Conservation (phyloP, 2,329 filamentous ascomycete genomes). For the Metarhizium guizhouense region DNA sequence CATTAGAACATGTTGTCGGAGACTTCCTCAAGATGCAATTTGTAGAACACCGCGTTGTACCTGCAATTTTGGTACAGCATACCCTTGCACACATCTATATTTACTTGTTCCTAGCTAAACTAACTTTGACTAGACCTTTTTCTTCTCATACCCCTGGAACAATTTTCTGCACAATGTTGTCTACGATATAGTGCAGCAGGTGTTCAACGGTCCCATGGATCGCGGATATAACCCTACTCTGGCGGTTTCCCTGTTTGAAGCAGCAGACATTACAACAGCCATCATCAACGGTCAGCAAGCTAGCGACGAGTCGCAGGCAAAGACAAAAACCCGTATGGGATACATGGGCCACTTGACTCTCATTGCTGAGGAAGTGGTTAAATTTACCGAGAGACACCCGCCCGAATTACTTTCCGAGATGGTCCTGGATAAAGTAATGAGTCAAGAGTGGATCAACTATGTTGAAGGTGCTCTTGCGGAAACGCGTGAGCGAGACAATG, state of each 20-base stretch:
- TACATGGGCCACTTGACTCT: slow-evolving; percentile 98
- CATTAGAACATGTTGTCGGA: slow-evolving; percentile 67
- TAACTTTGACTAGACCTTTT: slow-evolving; percentile 62
- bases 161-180: slow-evolving; percentile 99
- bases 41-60: slow-evolving; percentile 87
- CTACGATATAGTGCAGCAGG: slow-evolving; percentile 97
- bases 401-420: slow-evolving; percentile 76
- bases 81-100: neutral
- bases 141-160: slow-evolving; percentile 98
- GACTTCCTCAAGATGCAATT: slow-evolving; percentile 95
- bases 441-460: slow-evolving; percentile 86
- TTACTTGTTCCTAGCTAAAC: slow-evolving; percentile 1
- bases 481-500: slow-evolving; percentile 91
- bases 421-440: slow-evolving; percentile 82
- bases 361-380: slow-evolving; percentile 96
- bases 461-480: slow-evolving; percentile 89
- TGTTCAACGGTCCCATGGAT: slow-evolving; percentile 98
- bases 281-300: slow-evolving; percentile 85
- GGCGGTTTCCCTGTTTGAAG: slow-evolving; percentile 87
- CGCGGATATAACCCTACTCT: slow-evolving; percentile 84
- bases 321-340: slow-evolving; percentile 82
- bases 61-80: slow-evolving; percentile 75
- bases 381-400: slow-evolving; percentile 91
- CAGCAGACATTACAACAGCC: slow-evolving; percentile 77
- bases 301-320: slow-evolving; percentile 76